These are phyloP conservation scores for Rosa persica DNA, from an alignment of 306 rosid species.

Conservation along the genomic window DNA sequence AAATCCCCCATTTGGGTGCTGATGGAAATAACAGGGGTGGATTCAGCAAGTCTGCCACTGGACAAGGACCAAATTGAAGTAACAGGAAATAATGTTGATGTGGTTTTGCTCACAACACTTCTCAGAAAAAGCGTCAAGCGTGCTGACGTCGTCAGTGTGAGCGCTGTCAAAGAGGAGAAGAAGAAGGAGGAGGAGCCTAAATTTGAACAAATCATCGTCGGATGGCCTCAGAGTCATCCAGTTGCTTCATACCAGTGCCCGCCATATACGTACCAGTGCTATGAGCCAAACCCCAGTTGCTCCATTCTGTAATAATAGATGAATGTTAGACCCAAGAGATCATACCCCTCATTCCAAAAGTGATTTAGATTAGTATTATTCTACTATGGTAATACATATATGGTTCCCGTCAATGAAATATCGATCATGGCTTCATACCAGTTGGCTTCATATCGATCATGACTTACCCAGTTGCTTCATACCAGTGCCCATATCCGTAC, in stretches of 20 bases:
- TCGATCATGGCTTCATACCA: background rate
- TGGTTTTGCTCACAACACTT: slow-evolving; percentile 31
- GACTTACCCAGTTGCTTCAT: background rate
- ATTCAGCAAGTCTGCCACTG: slow-evolving; percentile 21
- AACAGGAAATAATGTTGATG: slow-evolving; percentile 42
- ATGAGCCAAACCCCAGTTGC: background rate
- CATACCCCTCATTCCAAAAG: background rate
- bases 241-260: background rate
- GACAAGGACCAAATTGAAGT: slow-evolving; percentile 40
- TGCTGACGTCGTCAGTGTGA: slow-evolving; percentile 43
- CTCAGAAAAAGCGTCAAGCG: slow-evolving; percentile 40
- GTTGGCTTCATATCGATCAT: no score
- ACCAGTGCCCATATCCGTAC: background rate
- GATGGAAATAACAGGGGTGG: slow-evolving; percentile 29
- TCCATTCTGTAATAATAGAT: slow-evolving; percentile 1
- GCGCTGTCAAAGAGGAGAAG: slow-evolving; percentile 7
- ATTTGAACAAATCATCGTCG: background rate
- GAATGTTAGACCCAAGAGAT: no score
- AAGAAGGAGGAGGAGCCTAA: slow-evolving; percentile 9
- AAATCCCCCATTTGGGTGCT: background rate
- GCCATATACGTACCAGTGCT: background rate
- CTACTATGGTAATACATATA: background rate
- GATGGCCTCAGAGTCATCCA: background rate
- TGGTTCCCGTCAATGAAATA: background rate
- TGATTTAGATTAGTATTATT: background rate